Conservation (phyloP, 768 basidiomycete species). For the Crepidotus variabilis region DNA sequence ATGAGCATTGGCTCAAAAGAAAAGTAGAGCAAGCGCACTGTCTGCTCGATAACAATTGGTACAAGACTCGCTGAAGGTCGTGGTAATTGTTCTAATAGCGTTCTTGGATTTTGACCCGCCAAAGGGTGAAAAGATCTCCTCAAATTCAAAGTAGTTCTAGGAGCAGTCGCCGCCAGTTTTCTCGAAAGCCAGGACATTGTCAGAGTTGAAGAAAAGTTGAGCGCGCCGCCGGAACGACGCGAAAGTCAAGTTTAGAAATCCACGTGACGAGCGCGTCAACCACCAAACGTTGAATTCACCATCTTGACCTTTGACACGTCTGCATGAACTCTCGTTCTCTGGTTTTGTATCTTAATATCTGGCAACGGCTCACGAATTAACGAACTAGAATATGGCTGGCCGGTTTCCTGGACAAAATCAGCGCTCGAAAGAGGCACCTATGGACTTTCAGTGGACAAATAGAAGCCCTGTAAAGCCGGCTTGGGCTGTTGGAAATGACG, state of each 20-base stretch:
- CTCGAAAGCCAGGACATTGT: conserved; percentile 23
- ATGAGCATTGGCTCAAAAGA: conserved; percentile 1
- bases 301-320: conserved; percentile 1
- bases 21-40: conserved; percentile 38
- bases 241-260: not conserved
- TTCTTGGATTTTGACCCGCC: conserved; percentile 34
- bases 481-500: conserved; percentile 47
- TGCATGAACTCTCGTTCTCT: not conserved
- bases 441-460: conserved; percentile 87
- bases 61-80: conserved; percentile 62
- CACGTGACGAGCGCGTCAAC: conserved; percentile 37
- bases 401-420: conserved; percentile 18
- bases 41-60: conserved; percentile 92
- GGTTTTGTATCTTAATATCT: conserved; percentile 2
- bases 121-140: conserved; percentile 53
- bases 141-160: conserved; percentile 10
- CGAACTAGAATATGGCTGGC: conserved; percentile 11
- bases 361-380: not conserved
- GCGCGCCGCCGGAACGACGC: not conserved
- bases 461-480: conserved; percentile 53
- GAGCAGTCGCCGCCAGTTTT: conserved; percentile 19
- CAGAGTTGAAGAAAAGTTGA: not conserved
- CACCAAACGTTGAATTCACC: not conserved
- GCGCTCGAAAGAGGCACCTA: conserved; percentile 77
- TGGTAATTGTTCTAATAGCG: conserved; percentile 30